Evolutionary conservation across 352 stramenopile species (phyloP).

Genomic region (Aphanomyces astaci): DNA sequence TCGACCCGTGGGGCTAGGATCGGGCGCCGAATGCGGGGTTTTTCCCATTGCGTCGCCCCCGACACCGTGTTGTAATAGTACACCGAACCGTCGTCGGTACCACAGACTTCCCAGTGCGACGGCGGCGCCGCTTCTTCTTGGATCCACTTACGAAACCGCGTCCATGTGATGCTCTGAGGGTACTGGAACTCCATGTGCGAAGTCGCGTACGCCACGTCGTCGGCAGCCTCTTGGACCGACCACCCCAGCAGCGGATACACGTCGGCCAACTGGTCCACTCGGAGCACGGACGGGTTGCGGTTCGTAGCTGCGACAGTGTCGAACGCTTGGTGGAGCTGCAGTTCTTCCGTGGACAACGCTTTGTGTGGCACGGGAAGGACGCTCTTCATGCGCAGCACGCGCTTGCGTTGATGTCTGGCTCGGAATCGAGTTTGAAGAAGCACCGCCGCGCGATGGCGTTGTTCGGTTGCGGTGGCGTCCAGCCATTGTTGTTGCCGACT

Average conservation of each 20-base stretch:
- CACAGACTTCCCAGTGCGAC: constrained; percentile 20
- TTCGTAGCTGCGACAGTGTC: constrained; percentile 26
- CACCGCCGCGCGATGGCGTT: constrained; percentile 33
- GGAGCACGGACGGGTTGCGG: background rate
- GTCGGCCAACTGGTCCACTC: background rate
- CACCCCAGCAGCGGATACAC: constrained; percentile 12
- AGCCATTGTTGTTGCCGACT: constrained; percentile 29
- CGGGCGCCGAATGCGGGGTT: constrained; percentile 27
- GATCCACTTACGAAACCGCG: constrained; percentile 18
- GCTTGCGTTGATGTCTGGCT: constrained; percentile 39
- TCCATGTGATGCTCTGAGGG: constrained; percentile 18
- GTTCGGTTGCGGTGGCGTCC: constrained; percentile 24
- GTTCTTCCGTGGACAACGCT: constrained; percentile 44
- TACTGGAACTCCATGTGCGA: constrained; percentile 15
- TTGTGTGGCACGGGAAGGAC: constrained; percentile 40
- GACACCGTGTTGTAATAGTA: constrained; percentile 80
- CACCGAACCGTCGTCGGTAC: constrained; percentile 5
- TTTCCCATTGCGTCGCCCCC: constrained; percentile 69
- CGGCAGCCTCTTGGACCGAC: background rate
- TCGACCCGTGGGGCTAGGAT: background rate
- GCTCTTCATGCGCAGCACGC: constrained; percentile 40
- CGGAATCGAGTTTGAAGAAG: constrained; percentile 66
- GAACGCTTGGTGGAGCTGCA: constrained; percentile 34
- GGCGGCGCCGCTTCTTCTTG: background rate
- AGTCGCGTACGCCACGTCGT: constrained; percentile 8